Evolutionary conservation across 495 filamentous ascomycete species (phyloP), one percentile per base, ranked within the genome.

Genomic region (Trichocladium uniseriatum): DNA sequence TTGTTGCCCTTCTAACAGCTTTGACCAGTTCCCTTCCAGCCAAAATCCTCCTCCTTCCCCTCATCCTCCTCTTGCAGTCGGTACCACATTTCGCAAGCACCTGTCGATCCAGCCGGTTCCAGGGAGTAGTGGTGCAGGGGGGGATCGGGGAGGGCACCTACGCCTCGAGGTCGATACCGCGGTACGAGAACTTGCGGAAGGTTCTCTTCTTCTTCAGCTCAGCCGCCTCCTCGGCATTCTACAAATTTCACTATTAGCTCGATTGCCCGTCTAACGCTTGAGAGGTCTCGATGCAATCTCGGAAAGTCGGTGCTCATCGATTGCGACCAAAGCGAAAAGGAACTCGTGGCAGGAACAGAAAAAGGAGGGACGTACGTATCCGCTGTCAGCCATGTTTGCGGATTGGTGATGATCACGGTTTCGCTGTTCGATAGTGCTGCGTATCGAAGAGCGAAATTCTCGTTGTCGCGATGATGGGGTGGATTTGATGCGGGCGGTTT

Each of bases 161-260:
- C 91, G 94, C 86, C 72, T 98, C 92, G 72, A 98, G 90, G 71
- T 98, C 92, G 73, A 97, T 86, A 60, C 92, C 92, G 68, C 92
- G 89, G 84, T 96, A 98, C 60, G 91, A 92, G 73, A 98, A 98
- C 83, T 97, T 97, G 78, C 90, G 86, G 87, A 97, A 97, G 66
- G 88, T 78, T 89, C 91, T 94, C 77, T 82, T 92, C 82, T 88
- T 94, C 88, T 98, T 96, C 76, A 95, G 79, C 83, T 95, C 91
- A 67, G 89, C 89, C 76, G 89, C 89, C 80, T 89, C 86, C 78
- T 90, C 89, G 75, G 89, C 80, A 75, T 95, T 88, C 86, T 91
- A 60, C 49, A 62, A 44, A 57, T 52, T 52, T 52, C 35, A 38
- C 48, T 40, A 64, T 80, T 64, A 80, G 77, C 61, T 36, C 15